phyloP scores from a whole-genome alignment of 83 land plant genomes.

The Picea engelmannii region DNA sequence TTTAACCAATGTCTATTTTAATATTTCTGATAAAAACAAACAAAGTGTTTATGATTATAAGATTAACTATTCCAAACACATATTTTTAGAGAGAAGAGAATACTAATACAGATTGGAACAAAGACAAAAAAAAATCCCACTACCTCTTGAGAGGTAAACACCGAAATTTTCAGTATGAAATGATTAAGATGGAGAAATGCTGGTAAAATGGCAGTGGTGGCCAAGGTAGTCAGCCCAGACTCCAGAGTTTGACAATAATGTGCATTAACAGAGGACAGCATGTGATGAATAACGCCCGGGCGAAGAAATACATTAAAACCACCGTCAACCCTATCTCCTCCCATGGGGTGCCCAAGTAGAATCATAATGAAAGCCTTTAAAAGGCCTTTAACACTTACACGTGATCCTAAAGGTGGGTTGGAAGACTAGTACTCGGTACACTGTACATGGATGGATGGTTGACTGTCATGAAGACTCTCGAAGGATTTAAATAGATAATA shows the following conservation, averaged over 20 bases:
- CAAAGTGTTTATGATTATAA: too few relatives aligned
- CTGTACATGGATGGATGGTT: neutral
- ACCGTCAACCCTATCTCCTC: neutral
- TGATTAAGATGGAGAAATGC: neutral
- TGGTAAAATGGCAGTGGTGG: neutral
- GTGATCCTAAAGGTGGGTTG: constrained; percentile 10
- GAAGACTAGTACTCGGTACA: neutral
- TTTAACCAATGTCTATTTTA: too few relatives aligned
- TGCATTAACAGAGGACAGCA: neutral
- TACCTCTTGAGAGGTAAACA: too few relatives aligned
- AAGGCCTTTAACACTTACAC: neutral
- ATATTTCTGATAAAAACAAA: too few relatives aligned
- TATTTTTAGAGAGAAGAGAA: too few relatives aligned
- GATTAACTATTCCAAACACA: too few relatives aligned
- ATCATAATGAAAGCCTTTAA: neutral
- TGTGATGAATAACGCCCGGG: neutral
- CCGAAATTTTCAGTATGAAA: neutral
- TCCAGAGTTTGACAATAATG: neutral
- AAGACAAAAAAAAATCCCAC: too few relatives aligned
- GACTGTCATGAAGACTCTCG: neutral
- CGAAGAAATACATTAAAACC: neutral
- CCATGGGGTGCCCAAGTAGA: neutral
- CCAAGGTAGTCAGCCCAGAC: neutral
- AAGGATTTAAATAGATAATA: neutral
- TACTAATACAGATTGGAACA: too few relatives aligned